Evolutionary conservation across 371 early-diverging fungal genomes (phyloP).

Genomic region (Rozella allomycis): DNA sequence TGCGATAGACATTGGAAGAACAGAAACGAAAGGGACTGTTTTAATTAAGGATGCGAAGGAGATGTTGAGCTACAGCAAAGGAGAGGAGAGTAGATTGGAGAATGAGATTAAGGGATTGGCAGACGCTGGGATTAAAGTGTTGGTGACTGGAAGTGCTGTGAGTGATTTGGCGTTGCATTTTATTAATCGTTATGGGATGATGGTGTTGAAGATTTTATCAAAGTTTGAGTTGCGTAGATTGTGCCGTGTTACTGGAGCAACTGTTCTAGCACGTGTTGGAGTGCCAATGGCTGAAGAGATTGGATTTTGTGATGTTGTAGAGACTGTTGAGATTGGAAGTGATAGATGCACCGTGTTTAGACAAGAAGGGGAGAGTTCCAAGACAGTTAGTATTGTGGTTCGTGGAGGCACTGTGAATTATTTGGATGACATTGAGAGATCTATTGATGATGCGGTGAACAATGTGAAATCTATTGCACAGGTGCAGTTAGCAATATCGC

Average conservation of each 20-base stretch:
- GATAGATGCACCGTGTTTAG: slow-evolving; percentile 90
- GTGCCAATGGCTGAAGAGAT: slow-evolving; percentile 88
- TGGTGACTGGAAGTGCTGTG: slow-evolving; percentile 66
- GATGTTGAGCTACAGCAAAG: slow-evolving; percentile 87
- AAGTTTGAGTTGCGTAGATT: slow-evolving; percentile 90
- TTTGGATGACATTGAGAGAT: slow-evolving; percentile 93
- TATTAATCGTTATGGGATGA: slow-evolving; percentile 66
- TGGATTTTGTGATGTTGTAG: slow-evolving; percentile 86
- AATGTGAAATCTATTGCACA: slow-evolving; percentile 78
- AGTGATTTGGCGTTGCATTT: slow-evolving; percentile 89
- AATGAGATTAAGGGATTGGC: slow-evolving; percentile 53
- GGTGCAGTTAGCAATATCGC: too few relatives aligned
- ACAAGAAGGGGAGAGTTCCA: slow-evolving; percentile 48
- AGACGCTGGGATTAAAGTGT: slow-evolving; percentile 75
- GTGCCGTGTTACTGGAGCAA: slow-evolving; percentile 80
- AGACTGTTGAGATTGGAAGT: slow-evolving; percentile 85
- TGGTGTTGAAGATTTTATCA: slow-evolving; percentile 72
- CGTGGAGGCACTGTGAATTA: slow-evolving; percentile 93
- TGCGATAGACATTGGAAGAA: slow-evolving; percentile 79
- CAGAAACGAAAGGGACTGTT: slow-evolving; percentile 98
- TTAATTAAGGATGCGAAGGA: slow-evolving; percentile 89
- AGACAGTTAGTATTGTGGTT: slow-evolving; percentile 83
- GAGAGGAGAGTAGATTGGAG: slow-evolving; percentile 38
- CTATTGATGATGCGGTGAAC: slow-evolving; percentile 94
- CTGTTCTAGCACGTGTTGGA: slow-evolving; percentile 70